Conservation (phyloP, 768 basidiomycete genomes). For the Pleurotus cornucopiae region DNA sequence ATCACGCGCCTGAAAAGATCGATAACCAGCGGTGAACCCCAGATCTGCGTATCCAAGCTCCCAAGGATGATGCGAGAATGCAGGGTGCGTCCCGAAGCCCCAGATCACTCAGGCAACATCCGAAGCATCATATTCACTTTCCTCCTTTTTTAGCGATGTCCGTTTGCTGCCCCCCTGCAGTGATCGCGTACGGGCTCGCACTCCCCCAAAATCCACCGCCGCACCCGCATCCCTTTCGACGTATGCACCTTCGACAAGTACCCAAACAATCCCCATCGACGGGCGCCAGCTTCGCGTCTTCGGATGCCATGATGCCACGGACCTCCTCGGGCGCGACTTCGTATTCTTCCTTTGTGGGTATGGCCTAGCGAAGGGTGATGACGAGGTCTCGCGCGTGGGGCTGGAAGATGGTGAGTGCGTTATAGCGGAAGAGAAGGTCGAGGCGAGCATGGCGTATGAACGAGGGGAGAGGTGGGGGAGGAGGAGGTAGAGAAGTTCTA, state of each 20-base stretch:
- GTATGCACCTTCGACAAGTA: conserved; percentile 21
- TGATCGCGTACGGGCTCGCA: conserved; percentile 5
- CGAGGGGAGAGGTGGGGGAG: conserved; percentile 16
- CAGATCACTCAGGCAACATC: neutral
- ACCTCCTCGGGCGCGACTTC: neutral
- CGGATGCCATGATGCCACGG: conserved; percentile 12
- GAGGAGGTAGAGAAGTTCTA: conserved; percentile 19
- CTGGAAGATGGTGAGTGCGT: conserved; percentile 19
- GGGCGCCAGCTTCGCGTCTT: conserved; percentile 6
- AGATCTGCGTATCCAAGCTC: too few species aligned
- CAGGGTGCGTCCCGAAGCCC: too few species aligned
- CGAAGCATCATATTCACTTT: neutral
- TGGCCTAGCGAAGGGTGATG: conserved; percentile 20
- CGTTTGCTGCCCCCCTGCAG: neutral
- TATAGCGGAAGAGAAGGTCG: conserved; percentile 21
- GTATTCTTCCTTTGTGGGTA: conserved; percentile 16
- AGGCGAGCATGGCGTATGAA: conserved; percentile 17
- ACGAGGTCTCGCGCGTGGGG: conserved; percentile 18
- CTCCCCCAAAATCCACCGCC: conserved; percentile 21
- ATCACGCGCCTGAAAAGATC: too few species aligned
- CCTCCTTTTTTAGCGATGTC: neutral
- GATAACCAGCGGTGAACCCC: too few species aligned
- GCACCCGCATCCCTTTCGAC: conserved; percentile 18
- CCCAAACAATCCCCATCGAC: conserved; percentile 19
- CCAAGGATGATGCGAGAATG: too few species aligned